phyloP scores from a whole-genome alignment of 2,329 filamentous ascomycete genomes.

The Sordariomycetes sp. region DNA sequence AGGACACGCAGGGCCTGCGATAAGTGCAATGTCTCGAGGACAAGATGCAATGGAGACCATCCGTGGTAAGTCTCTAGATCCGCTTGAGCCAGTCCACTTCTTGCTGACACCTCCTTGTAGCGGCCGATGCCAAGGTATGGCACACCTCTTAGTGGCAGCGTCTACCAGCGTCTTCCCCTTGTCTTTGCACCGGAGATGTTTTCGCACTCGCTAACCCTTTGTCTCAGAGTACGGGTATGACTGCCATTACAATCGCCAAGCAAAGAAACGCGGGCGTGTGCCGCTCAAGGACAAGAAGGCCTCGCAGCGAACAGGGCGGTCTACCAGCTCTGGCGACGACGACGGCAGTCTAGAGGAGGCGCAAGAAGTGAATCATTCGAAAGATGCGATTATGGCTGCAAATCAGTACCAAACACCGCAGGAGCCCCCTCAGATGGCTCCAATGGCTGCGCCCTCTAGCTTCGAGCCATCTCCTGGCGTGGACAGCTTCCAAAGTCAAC shows the following conservation, averaged over 20 bases:
- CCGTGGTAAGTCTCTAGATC: conserved; percentile 21
- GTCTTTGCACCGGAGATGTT: no score
- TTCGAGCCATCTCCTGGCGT: background rate
- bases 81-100: background rate
- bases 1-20: conserved; percentile 19
- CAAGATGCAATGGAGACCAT: conserved; percentile 29
- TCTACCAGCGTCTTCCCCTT: no score
- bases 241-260: conserved; percentile 24
- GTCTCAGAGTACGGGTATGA: conserved; percentile 28
- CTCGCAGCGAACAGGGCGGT: background rate
- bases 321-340: background rate
- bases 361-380: background rate
- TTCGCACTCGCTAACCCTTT: no score
- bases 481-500: background rate
- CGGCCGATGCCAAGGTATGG: conserved; percentile 25
- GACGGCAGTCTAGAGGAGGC: background rate
- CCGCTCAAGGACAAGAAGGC: conserved; percentile 11
- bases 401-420: background rate
- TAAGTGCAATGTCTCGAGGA: conserved; percentile 27
- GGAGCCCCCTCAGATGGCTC: no score
- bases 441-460: background rate
- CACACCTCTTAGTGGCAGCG: no score
- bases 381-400: no score
- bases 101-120: conserved; percentile 11
- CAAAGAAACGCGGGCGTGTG: conserved; percentile 25